phyloP scores from a whole-genome alignment of 106 monocot species.

The Iris macrosiphon region DNA sequence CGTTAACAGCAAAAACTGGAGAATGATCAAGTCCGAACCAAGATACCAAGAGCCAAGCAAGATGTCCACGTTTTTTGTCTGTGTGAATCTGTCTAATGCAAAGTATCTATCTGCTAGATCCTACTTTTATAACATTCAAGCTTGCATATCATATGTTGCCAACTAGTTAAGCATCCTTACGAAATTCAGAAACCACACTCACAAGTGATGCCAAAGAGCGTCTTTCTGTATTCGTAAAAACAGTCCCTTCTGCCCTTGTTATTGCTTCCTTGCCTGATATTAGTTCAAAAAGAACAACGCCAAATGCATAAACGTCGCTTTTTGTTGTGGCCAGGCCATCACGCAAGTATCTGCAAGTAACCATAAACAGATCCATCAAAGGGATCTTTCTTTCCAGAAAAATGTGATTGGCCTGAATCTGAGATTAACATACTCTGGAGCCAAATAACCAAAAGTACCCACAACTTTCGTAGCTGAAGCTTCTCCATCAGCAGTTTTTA shows the following conservation, averaged over 20 bases:
- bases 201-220: constrained; percentile 96
- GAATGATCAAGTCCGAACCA: no score
- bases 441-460: constrained; percentile 94
- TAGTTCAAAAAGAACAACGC: constrained; percentile 91
- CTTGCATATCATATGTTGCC: no score
- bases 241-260: constrained; percentile 53
- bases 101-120: no score
- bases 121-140: no score
- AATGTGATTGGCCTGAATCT: neutral
- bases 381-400: neutral
- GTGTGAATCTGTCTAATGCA: no score
- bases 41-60: no score
- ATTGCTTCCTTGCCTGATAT: constrained; percentile 94
- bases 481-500: constrained; percentile 64
- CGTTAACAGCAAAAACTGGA: no score
- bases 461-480: constrained; percentile 85
- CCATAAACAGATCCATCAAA: neutral
- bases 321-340: constrained; percentile 95
- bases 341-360: constrained; percentile 63
- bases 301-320: constrained; percentile 98
- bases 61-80: no score
- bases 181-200: constrained; percentile 19
- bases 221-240: constrained; percentile 48
- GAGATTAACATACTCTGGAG: constrained; percentile 65
- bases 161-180: no score